Conservation (phyloP, 352 stramenopile genomes). For the Phytopythium chamaehyphon region DNA sequence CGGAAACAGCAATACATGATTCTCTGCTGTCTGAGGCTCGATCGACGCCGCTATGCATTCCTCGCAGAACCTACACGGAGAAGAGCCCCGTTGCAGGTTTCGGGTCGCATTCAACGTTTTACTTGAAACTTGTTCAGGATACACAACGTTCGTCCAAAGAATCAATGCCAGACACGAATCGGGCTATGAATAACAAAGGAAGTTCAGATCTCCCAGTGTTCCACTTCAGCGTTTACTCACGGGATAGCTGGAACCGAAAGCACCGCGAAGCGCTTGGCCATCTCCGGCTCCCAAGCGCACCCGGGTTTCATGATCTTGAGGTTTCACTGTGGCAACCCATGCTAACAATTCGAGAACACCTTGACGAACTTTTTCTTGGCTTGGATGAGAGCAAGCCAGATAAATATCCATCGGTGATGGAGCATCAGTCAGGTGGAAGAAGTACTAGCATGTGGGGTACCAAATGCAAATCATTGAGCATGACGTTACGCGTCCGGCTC, state of each 20-base stretch:
- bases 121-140: constrained; percentile 1
- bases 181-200: not conserved
- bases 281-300: constrained; percentile 18
- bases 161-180: not conserved
- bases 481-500: constrained; percentile 38
- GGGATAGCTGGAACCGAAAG: constrained; percentile 44
- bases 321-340: constrained; percentile 36
- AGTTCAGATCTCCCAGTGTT: not conserved
- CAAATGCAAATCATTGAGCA: constrained; percentile 32
- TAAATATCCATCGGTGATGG: not conserved
- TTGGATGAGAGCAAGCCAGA: constrained; percentile 17
- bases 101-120: constrained; percentile 18
- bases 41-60: constrained; percentile 14
- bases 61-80: constrained; percentile 5
- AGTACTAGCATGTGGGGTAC: constrained; percentile 14
- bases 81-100: constrained; percentile 11
- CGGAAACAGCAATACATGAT: too few relatives aligned
- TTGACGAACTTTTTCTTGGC: constrained; percentile 68
- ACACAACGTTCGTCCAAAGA: not conserved
- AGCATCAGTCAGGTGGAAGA: not conserved
- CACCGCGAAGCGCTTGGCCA: constrained; percentile 31
- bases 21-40: not conserved
- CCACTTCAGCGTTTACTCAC: constrained; percentile 35
- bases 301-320: constrained; percentile 30
- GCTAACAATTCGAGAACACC: constrained; percentile 25